A percentile compares a stretch with the other conserved stretches of the same genome.
Conservation (phyloP, 805 yeast species). For the Spathaspora sp. region DNA sequence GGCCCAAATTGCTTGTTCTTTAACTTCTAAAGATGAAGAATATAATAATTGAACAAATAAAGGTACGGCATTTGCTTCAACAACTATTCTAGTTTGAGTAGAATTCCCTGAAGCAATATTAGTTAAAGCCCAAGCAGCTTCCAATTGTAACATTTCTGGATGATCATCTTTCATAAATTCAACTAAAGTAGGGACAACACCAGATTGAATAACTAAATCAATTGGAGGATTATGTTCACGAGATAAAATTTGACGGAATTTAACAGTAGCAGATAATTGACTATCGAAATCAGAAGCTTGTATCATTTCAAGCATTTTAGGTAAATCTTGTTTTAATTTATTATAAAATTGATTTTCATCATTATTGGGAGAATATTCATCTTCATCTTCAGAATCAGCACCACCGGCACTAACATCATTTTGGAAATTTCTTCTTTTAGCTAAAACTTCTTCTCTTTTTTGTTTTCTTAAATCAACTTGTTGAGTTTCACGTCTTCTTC, state of each 20-base stretch:
- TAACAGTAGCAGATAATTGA: constrained; percentile 85
- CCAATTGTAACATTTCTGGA: constrained; percentile 86
- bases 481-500: constrained; percentile 96
- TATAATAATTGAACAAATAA: constrained; percentile 76
- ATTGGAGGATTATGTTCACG: constrained; percentile 97
- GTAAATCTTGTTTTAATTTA: constrained; percentile 59
- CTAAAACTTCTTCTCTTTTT: constrained; percentile 89
- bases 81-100: constrained; percentile 85
- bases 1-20: constrained; percentile 99
- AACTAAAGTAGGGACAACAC: constrained; percentile 90
- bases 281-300: constrained; percentile 70
- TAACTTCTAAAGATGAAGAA: constrained; percentile 83
- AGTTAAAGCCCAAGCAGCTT: constrained; percentile 99
- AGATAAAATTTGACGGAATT: constrained; percentile 88
- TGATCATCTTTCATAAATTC: constrained; percentile 71
- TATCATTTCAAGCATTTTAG: constrained; percentile 80
- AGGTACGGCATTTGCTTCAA: constrained; percentile 93
- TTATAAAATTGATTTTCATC: constrained; percentile 40
- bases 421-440: constrained; percentile 84
- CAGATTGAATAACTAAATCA: constrained; percentile 85
- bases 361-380: constrained; percentile 36
- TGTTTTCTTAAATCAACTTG: constrained; percentile 96
- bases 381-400: constrained; percentile 42
- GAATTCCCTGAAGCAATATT: constrained; percentile 94
- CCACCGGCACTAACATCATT: constrained; percentile 29